Conservation (phyloP, 257 asterid species). For the Solanum neorickii region DNA sequence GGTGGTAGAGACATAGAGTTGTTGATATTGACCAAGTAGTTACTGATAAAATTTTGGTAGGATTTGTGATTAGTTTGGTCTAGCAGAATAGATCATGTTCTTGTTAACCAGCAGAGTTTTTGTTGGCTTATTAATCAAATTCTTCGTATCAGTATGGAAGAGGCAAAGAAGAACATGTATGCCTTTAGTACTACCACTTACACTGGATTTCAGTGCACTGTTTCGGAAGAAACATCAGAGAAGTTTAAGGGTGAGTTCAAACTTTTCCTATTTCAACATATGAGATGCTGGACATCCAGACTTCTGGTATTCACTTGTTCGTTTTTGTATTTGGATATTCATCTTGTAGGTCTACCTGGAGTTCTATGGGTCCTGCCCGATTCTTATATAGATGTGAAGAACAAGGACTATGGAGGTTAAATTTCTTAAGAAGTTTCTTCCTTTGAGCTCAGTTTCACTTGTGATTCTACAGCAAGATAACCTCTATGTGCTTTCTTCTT, state of each 20-base stretch:
- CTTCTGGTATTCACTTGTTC: not conserved
- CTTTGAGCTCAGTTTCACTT: not conserved
- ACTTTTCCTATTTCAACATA: not conserved
- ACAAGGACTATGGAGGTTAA: slow-evolving; percentile 97
- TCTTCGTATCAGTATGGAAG: slow-evolving; percentile 66
- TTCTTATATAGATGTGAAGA: slow-evolving; percentile 93
- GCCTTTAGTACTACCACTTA: slow-evolving; percentile 97
- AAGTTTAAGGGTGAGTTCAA: slow-evolving; percentile 70
- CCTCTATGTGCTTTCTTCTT: not conserved
- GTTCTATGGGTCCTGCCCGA: slow-evolving; percentile 97
- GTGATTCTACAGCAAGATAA: not conserved
- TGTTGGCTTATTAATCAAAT: not conserved
- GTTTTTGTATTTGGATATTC: not conserved
- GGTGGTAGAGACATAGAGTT: not conserved
- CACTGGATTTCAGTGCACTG: slow-evolving; percentile 97
- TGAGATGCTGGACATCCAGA: not conserved
- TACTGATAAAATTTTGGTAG: not conserved
- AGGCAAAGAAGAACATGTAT: slow-evolving; percentile 96
- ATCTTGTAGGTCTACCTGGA: slow-evolving; percentile 77
- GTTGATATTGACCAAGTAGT: not conserved
- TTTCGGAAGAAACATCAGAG: slow-evolving; percentile 95
- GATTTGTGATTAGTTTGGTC: not conserved
- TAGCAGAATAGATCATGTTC: not conserved
- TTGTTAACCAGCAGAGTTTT: not conserved
- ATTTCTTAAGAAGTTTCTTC: not conserved